Evolutionary conservation across 768 basidiomycete species (phyloP).

Genomic region (Pleurotus eryngii): DNA sequence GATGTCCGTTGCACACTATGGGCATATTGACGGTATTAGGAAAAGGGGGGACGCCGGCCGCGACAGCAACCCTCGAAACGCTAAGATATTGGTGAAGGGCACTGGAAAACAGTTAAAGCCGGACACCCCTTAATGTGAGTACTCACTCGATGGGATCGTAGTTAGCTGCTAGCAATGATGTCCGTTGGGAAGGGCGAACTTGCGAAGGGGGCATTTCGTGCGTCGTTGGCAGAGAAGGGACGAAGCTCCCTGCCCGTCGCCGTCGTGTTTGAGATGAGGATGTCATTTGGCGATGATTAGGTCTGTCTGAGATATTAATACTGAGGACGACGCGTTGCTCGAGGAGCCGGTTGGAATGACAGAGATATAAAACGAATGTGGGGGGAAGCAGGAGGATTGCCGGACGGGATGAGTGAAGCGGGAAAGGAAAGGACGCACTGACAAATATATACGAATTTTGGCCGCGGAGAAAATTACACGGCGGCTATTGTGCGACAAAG

Average conservation of each 20-base stretch:
- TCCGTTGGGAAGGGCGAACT: conserved; percentile 1
- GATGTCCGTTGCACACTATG: conserved; percentile 38
- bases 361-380: conserved; percentile 2
- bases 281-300: neutral
- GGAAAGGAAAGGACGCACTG: conserved; percentile 13
- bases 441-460: conserved; percentile 15
- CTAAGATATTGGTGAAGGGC: conserved; percentile 45
- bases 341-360: no score
- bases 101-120: conserved; percentile 20
- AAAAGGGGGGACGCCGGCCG: conserved; percentile 19
- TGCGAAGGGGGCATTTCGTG: conserved; percentile 5
- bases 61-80: conserved; percentile 21
- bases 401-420: conserved; percentile 10
- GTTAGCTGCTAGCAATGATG: conserved; percentile 1
- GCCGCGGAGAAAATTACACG: conserved; percentile 12
- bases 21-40: conserved; percentile 47
- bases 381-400: conserved; percentile 12
- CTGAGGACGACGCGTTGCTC: neutral
- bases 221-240: conserved; percentile 2
- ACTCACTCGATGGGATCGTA: conserved; percentile 11
- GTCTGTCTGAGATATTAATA: neutral
- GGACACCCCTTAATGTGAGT: neutral
- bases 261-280: conserved; percentile 1
- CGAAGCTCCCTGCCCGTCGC: conserved; percentile 4
- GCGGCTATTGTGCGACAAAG: conserved; percentile 4